These are phyloP conservation scores for Annulohypoxylon stygium DNA, from an alignment of 495 filamentous ascomycete genomes.

Conservation along the genomic window DNA sequence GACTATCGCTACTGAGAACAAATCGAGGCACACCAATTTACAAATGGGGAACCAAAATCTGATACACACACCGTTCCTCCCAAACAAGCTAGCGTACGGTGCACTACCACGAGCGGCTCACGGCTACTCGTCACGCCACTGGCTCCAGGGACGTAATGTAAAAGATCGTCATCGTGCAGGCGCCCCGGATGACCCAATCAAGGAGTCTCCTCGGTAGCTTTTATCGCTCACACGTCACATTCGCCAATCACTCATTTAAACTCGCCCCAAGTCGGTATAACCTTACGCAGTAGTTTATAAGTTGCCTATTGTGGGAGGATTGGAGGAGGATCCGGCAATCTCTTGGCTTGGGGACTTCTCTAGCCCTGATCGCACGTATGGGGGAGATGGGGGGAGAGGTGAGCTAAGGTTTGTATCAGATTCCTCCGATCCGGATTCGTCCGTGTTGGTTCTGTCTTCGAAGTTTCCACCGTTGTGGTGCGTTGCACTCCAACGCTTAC, in stretches of 20 bases:
- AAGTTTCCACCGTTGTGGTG: not conserved
- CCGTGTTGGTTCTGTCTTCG: constrained; percentile 7
- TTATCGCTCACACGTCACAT: constrained; percentile 35
- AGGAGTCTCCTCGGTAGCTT: constrained; percentile 40
- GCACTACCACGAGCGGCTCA: constrained; percentile 3
- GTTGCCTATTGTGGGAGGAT: constrained; percentile 27
- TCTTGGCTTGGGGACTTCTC: constrained; percentile 23
- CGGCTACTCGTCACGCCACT: constrained; percentile 22
- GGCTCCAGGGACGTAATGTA: constrained; percentile 23
- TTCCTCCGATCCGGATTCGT: constrained; percentile 29
- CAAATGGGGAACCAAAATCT: not conserved
- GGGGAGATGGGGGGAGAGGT: not conserved
- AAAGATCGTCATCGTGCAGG: constrained; percentile 48
- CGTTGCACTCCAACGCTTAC: constrained; percentile 19
- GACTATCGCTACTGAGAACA: constrained; percentile 8
- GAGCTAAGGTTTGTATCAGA: constrained; percentile 28
- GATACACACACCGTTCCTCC: constrained; percentile 2
- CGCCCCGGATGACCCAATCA: constrained; percentile 35
- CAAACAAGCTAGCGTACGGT: not conserved
- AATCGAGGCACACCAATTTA: not conserved
- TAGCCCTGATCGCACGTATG: constrained; percentile 3
- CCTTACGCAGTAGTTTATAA: not conserved
- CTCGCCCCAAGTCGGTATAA: constrained; percentile 9
- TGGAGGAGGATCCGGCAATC: not conserved
- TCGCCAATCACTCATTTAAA: constrained; percentile 30